Conservation (phyloP, 306 rosid genomes). For the Acacia acuminata region DNA sequence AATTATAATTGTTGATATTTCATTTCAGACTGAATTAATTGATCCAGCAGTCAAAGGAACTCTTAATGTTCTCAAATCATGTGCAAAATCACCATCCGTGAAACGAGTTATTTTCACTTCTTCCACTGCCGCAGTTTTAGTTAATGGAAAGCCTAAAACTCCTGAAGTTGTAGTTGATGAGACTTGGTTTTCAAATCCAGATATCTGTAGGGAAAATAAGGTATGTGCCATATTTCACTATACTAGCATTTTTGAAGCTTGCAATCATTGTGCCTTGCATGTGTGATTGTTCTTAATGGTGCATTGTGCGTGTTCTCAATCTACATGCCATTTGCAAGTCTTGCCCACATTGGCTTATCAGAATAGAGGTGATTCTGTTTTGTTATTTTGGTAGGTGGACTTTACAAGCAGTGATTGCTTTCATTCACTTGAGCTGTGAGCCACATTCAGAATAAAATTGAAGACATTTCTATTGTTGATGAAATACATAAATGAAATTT, state of each 20-base stretch:
- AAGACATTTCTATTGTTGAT: neutral
- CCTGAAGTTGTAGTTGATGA: constrained; percentile 23
- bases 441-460: neutral
- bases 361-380: too few species aligned
- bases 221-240: neutral
- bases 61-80: constrained; percentile 25
- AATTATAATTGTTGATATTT: neutral
- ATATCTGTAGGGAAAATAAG: neutral
- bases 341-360: too few species aligned
- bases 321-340: too few species aligned
- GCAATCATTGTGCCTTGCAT: neutral
- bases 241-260: neutral
- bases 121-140: neutral
- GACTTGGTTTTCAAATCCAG: constrained; percentile 15
- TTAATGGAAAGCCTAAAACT: neutral
- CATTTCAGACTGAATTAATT: constrained; percentile 14
- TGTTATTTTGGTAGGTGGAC: neutral
- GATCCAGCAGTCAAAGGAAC: constrained; percentile 13
- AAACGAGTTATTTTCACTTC: constrained; percentile 23
- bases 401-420: neutral
- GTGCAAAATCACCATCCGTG: constrained; percentile 11
- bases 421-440: neutral
- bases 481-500: neutral
- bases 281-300: neutral
- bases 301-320: neutral